Conservation (phyloP, 2,329 filamentous ascomycete genomes). For the Colletotrichum tropicale region DNA sequence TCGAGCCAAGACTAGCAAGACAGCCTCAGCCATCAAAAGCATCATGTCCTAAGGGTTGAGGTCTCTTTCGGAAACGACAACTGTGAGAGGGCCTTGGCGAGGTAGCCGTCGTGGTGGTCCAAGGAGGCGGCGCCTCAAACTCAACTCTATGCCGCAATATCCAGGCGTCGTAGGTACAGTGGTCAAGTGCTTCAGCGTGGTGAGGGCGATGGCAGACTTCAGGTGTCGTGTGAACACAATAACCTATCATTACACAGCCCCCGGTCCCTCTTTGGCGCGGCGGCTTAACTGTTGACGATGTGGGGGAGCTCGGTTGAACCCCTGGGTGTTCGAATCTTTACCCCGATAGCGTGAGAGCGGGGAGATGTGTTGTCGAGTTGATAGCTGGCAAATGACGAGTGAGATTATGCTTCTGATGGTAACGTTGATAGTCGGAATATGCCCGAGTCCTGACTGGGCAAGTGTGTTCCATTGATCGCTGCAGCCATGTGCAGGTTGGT, state of each 20-base stretch:
- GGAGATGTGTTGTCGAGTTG: background rate
- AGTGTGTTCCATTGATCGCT: background rate
- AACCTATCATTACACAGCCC: conserved; percentile 8
- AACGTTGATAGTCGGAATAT: conserved; percentile 15
- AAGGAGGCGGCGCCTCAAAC: background rate
- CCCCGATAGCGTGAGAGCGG: conserved; percentile 10
- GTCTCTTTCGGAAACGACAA: background rate
- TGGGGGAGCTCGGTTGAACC: background rate
- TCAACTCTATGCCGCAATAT: background rate
- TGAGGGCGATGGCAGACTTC: background rate
- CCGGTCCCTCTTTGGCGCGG: background rate
- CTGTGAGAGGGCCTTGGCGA: background rate
- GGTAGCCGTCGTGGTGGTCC: background rate
- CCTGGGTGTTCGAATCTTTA: background rate
- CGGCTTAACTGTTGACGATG: background rate
- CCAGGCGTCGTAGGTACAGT: conserved; percentile 11
- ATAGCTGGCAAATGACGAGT: background rate
- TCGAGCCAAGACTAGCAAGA: conserved; percentile 4
- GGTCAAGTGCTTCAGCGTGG: background rate
- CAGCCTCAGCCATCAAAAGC: background rate
- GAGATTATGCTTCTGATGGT: background rate
- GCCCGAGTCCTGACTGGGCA: conserved; percentile 10
- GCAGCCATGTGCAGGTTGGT: background rate
- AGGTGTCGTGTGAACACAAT: background rate
- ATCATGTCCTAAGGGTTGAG: background rate